Evolutionary conservation across 192 early-diverging fungal species (phyloP).

Genomic region (Entomortierella parvispora): DNA sequence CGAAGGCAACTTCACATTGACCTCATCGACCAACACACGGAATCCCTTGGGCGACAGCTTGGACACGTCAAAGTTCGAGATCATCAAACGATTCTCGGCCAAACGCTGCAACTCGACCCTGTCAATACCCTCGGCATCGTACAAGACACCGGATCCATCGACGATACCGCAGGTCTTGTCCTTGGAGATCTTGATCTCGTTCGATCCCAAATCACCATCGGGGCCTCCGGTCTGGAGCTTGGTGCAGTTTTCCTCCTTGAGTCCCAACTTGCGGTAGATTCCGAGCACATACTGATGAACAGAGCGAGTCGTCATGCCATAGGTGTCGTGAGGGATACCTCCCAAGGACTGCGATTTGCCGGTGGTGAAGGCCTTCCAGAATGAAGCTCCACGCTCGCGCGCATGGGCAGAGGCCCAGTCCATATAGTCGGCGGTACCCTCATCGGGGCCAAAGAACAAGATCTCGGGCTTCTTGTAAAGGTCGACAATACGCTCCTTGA

Average conservation of each 20-base stretch:
- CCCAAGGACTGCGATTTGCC: conserved; percentile 96
- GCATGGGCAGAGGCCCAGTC: conserved; percentile 99
- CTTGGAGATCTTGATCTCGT: conserved; percentile 98
- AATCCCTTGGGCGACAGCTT: conserved; percentile 90
- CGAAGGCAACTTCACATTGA: conserved; percentile 85
- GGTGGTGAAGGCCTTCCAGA: conserved; percentile 99
- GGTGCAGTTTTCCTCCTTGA: conserved; percentile 86
- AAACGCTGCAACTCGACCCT: conserved; percentile 86
- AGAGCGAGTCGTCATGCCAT: conserved; percentile 99
- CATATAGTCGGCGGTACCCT: conserved; percentile 97
- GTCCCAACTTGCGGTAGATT: conserved; percentile 84
- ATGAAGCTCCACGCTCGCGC: conserved; percentile 83
- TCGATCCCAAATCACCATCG: conserved; percentile 97
- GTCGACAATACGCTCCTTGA: conserved; percentile 97
- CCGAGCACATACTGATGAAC: conserved; percentile 99
- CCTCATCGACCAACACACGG: conserved; percentile 93
- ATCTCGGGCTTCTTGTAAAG: conserved; percentile 92
- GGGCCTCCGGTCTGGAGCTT: conserved; percentile 99
- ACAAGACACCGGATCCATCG: conserved; percentile 95
- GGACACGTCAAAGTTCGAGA: conserved; percentile 85
- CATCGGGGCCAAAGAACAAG: conserved; percentile 73
- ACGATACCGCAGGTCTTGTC: conserved; percentile 95
- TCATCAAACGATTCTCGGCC: conserved; percentile 85
- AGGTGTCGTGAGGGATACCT: conserved; percentile 97
- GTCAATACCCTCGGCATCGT: conserved; percentile 92